These are phyloP conservation scores for Gleditsia sinensis DNA, from an alignment of 306 rosid genomes.

Conservation along the genomic window DNA sequence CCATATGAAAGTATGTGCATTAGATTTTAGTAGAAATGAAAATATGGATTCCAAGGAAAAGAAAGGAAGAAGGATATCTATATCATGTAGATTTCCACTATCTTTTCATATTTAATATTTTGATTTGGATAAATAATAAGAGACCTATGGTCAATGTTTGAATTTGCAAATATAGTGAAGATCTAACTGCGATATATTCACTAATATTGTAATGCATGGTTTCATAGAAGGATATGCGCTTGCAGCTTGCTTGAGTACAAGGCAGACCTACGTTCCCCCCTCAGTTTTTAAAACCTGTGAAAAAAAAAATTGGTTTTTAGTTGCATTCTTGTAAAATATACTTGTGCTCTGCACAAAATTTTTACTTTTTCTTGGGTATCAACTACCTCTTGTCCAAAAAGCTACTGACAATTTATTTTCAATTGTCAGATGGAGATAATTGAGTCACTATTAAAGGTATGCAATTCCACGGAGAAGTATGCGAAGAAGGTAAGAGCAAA, in stretches of 20 bases:
- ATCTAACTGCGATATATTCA: background rate
- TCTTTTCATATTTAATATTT: background rate
- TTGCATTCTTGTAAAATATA: background rate
- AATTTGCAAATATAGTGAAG: background rate
- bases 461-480: conserved; percentile 61
- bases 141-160: background rate
- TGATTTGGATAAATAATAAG: background rate
- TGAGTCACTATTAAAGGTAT: conserved; percentile 66
- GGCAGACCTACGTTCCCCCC: too few species aligned
- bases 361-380: background rate
- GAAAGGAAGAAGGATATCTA: background rate
- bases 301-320: background rate
- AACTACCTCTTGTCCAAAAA: conserved; percentile 5
- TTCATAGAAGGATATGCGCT: too few species aligned
- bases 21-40: background rate
- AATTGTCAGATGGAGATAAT: conserved; percentile 67
- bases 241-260: too few species aligned
- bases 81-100: background rate
- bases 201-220: background rate
- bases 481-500: conserved; percentile 60
- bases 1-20: background rate
- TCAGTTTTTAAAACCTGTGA: background rate
- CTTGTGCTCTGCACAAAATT: background rate
- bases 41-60: background rate
- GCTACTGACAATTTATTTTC: conserved; percentile 29